Evolutionary conservation across 163 green algal genomes (phyloP).

Genomic region (Volvox carteri): DNA sequence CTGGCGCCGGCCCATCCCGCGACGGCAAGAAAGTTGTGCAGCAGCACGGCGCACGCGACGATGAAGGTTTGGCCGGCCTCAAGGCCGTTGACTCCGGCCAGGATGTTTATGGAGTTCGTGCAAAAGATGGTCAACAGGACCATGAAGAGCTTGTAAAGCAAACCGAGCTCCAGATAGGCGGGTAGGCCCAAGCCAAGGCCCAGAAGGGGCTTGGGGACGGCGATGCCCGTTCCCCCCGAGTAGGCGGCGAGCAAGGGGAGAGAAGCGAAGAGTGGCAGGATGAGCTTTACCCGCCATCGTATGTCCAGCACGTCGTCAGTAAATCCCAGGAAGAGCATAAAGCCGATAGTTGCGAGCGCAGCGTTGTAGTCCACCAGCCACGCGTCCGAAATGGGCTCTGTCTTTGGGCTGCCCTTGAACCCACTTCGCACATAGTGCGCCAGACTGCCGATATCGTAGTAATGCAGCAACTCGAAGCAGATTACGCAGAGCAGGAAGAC

Average conservation of each 20-base stretch:
- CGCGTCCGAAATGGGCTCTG: slow-evolving; percentile 71
- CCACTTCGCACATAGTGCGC: slow-evolving; percentile 69
- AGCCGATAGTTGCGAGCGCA: slow-evolving; percentile 96
- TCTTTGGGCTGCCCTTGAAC: slow-evolving; percentile 55
- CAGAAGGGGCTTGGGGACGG: slow-evolving; percentile 89
- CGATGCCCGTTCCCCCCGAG: slow-evolving; percentile 89
- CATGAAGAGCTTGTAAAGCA: slow-evolving; percentile 96
- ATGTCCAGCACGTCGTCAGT: slow-evolving; percentile 99
- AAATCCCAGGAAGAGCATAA: slow-evolving; percentile 99
- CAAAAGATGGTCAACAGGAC: slow-evolving; percentile 95
- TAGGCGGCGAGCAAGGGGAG: slow-evolving; percentile 96
- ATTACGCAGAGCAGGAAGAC: slow-evolving; percentile 95
- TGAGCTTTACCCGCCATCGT: slow-evolving; percentile 96
- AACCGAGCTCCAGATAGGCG: slow-evolving; percentile 86
- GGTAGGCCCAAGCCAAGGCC: slow-evolving; percentile 75
- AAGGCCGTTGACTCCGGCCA: slow-evolving; percentile 97
- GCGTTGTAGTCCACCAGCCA: slow-evolving; percentile 99
- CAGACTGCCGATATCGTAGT: slow-evolving; percentile 80
- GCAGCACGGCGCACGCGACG: slow-evolving; percentile 89
- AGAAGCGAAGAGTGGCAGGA: slow-evolving; percentile 92
- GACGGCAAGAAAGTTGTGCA: slow-evolving; percentile 84
- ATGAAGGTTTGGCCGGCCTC: slow-evolving; percentile 96
- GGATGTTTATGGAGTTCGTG: slow-evolving; percentile 99
- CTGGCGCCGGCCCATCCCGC: slow-evolving; percentile 38
- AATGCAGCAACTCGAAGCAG: slow-evolving; percentile 94